Percentiles rank a stretch among this genome's conserved stretches.
Evolutionary conservation across 1,284 basidiomycete species (phyloP).

Genomic region (Ceratobasidium sp.): DNA sequence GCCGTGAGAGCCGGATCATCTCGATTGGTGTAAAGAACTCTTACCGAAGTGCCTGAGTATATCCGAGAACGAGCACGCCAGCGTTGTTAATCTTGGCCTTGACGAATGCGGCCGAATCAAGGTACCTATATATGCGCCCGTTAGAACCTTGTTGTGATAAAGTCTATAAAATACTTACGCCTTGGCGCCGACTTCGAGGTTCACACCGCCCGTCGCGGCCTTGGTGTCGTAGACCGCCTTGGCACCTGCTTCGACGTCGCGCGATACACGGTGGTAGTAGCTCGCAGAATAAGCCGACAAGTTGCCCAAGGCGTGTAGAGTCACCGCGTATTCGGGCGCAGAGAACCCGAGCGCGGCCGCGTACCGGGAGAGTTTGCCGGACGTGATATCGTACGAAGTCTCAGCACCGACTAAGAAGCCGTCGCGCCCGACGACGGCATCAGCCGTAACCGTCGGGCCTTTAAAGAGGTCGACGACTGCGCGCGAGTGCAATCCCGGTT

Average conservation of each 20-base stretch:
- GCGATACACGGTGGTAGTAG: slow-evolving; percentile 98
- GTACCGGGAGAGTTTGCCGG: slow-evolving; percentile 93
- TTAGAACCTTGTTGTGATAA: background rate
- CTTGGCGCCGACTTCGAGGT: slow-evolving; percentile 97
- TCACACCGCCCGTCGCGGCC: slow-evolving; percentile 87
- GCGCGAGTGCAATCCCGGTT: slow-evolving; percentile 95
- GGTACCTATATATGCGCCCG: slow-evolving; percentile 68
- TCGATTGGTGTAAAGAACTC: slow-evolving; percentile 15
- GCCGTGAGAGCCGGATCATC: slow-evolving; percentile 5
- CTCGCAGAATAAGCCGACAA: slow-evolving; percentile 94
- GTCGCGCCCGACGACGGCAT: slow-evolving; percentile 95
- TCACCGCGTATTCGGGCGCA: slow-evolving; percentile 97
- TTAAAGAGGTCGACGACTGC: slow-evolving; percentile 96
- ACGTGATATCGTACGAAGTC: slow-evolving; percentile 95
- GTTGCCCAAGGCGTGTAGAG: slow-evolving; percentile 96
- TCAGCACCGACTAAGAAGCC: slow-evolving; percentile 98
- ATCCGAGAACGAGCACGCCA: slow-evolving; percentile 85
- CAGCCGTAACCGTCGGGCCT: slow-evolving; percentile 97
- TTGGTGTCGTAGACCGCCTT: slow-evolving; percentile 98
- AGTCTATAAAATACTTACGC: slow-evolving; percentile 69
- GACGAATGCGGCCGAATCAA: slow-evolving; percentile 91
- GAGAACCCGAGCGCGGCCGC: slow-evolving; percentile 94
- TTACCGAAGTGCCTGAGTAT: slow-evolving; percentile 85
- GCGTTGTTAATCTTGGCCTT: slow-evolving; percentile 99
- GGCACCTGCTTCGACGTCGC: slow-evolving; percentile 97